Percentiles rank a stretch among this genome's conserved stretches.
These are phyloP conservation scores for Candida sithepensis DNA, from an alignment of 805 yeast genomes.

Conservation along the genomic window DNA sequence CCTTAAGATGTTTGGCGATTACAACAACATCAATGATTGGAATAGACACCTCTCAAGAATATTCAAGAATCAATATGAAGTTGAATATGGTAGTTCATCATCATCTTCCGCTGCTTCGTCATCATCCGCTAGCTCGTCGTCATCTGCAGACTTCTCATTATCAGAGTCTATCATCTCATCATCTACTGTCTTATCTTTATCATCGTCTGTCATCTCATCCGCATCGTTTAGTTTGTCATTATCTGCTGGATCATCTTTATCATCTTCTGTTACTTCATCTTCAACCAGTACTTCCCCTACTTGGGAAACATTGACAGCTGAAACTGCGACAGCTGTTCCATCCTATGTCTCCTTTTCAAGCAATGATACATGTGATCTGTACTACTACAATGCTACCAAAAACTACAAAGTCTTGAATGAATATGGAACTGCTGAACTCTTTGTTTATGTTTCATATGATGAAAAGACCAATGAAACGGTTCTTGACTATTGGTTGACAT, in stretches of 20 bases:
- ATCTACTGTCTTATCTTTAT: not conserved
- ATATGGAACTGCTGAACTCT: not conserved
- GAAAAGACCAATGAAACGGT: not conserved
- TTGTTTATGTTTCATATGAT: not conserved
- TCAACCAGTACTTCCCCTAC: not conserved
- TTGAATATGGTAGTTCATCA: too few relatives aligned
- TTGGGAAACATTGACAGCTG: not conserved
- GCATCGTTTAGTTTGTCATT: not conserved
- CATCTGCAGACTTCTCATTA: too few relatives aligned
- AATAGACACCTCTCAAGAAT: constrained; percentile 7
- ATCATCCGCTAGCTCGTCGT: not conserved
- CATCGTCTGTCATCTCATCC: not conserved
- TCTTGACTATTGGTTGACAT: not conserved
- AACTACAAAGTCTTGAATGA: not conserved
- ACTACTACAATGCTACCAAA: not conserved
- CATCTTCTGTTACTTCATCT: not conserved
- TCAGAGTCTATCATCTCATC: not conserved
- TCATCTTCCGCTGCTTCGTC: not conserved
- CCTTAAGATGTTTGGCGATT: constrained; percentile 11
- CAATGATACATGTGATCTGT: not conserved
- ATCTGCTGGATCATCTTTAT: not conserved
- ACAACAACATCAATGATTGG: constrained; percentile 8
- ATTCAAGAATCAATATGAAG: not conserved
- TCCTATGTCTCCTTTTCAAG: not conserved
- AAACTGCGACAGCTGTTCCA: not conserved